Base-by-base conservation (phyloP, 495 filamentous ascomycete species). In the Penicillium robsamsonii region DNA sequence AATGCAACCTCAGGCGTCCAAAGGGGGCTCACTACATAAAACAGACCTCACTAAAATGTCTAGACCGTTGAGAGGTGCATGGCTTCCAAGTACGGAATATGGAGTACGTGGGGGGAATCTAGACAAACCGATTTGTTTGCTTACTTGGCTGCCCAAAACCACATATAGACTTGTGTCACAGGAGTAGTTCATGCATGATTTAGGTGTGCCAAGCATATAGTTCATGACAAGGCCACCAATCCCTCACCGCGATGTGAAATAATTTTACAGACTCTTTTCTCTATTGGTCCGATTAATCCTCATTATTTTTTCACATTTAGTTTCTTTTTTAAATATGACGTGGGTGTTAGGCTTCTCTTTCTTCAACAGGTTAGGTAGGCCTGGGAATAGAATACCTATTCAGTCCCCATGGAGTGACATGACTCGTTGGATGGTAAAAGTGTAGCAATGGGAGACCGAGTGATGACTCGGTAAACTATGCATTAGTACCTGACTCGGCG, bases 181-280 rank as follows among this genome's bases (percentile, higher is more conserved):
- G 44, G 27, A 30, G 13, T 11, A 12, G 18, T 12, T 11, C 35
- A 51, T 51, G 47, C 47, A 37, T 37, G 31, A 33, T 18, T 20
- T 5, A 1, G 35, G n/a, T 24, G 12, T 27, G 50, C 51, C 51
- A 54, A 46, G 41, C 2, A 20, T 2, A 30, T 35, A 41, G 51
- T 54, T 46, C 42, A 13, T 46, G 22, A 46, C 18, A 45, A 52
- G 50, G 13, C 50, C 17, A 45, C 40, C 49, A 51, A 51, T 51
- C 49, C 24, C 37, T 51, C 47, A 20, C 31, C 18, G 20, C 6
- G 5, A 37, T 50, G 31, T 6, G 31, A 37, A 1, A 13, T 38
- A 31, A 50, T 35, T 38, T 35, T 38, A 24, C 10, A 2, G 5
- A 2, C 31, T 25, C 17, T 38, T 50, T 50, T 38, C 24, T 12